Percentiles rank a stretch among this genome's conserved stretches.
Conservation (phyloP, 176 grass and related monocot genomes). For the Panicum miliaceum region DNA sequence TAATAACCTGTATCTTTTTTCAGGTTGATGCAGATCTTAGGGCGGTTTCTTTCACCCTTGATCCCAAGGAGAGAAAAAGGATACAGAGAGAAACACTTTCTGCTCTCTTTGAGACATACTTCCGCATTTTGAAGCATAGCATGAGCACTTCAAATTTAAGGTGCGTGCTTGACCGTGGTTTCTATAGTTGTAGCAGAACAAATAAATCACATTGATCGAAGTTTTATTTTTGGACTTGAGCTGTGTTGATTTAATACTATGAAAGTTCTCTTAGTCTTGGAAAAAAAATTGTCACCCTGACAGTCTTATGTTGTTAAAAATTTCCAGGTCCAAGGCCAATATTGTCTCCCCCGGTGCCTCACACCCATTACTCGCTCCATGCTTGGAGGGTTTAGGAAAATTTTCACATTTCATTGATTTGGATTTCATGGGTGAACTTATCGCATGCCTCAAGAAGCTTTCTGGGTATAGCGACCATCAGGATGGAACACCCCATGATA, state of each 20-base stretch:
- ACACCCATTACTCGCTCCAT: conserved; percentile 79
- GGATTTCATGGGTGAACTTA: conserved; percentile 95
- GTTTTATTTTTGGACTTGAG: conserved; percentile 12
- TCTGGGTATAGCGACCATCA: conserved; percentile 61
- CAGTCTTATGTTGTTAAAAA: conserved; percentile 20
- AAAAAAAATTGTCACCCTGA: conserved; percentile 23
- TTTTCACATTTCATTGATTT: conserved; percentile 97
- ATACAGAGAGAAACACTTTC: conserved; percentile 87
- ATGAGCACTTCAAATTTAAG: conserved; percentile 61
- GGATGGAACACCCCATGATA: conserved; percentile 40
- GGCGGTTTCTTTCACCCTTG: conserved; percentile 82
- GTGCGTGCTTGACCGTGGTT: conserved; percentile 44
- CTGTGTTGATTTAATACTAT: background rate
- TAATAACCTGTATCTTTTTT: conserved; percentile 35
- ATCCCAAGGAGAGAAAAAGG: conserved; percentile 64
- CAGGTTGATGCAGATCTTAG: conserved; percentile 90
- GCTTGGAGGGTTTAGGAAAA: conserved; percentile 87
- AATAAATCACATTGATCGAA: background rate
- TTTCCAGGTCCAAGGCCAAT: conserved; percentile 57
- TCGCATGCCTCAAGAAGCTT: conserved; percentile 82
- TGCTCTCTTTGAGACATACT: conserved; percentile 92
- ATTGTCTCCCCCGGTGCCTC: conserved; percentile 36
- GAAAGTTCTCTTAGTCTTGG: conserved; percentile 27
- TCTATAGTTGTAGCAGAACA: conserved; percentile 15
- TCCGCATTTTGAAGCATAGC: conserved; percentile 88